phyloP scores from a whole-genome alignment of 768 basidiomycete species.

The Macrolepiota albuminosa region DNA sequence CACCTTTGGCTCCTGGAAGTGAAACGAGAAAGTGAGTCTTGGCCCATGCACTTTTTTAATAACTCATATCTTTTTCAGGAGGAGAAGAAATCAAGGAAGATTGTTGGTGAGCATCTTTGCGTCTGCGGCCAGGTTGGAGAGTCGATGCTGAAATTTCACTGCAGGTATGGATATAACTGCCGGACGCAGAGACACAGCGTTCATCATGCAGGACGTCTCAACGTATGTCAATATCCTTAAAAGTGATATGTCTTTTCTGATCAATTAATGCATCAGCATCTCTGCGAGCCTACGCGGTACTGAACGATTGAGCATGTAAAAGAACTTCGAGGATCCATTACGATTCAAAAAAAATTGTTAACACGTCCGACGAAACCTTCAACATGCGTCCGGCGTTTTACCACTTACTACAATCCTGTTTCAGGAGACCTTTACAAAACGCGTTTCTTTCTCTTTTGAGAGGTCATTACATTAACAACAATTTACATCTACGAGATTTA shows the following conservation, averaged over 20 bases:
- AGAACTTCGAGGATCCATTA: neutral
- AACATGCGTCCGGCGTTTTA: neutral
- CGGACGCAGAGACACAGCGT: slow-evolving; percentile 20
- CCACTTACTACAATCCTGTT: too few relatives aligned
- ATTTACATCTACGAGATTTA: too few relatives aligned
- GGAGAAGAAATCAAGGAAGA: slow-evolving; percentile 16
- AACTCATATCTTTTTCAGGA: neutral
- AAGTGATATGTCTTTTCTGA: neutral
- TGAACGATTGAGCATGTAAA: neutral
- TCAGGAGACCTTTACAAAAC: too few relatives aligned
- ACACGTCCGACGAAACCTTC: neutral
- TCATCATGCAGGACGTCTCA: slow-evolving; percentile 21
- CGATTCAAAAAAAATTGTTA: too few relatives aligned
- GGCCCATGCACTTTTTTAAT: neutral
- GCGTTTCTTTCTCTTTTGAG: too few relatives aligned
- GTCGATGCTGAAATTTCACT: neutral
- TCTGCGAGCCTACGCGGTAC: slow-evolving; percentile 16
- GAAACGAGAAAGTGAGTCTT: slow-evolving; percentile 17
- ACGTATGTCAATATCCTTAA: slow-evolving; percentile 15
- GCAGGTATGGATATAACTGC: slow-evolving; percentile 30
- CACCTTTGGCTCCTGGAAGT: slow-evolving; percentile 22
- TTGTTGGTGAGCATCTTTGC: slow-evolving; percentile 20
- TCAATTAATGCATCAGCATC: slow-evolving; percentile 12
- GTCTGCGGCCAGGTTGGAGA: neutral
- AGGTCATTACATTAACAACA: too few relatives aligned